These are phyloP conservation scores for Lentinula edodes DNA, from an alignment of 768 basidiomycete genomes.

Conservation along the genomic window DNA sequence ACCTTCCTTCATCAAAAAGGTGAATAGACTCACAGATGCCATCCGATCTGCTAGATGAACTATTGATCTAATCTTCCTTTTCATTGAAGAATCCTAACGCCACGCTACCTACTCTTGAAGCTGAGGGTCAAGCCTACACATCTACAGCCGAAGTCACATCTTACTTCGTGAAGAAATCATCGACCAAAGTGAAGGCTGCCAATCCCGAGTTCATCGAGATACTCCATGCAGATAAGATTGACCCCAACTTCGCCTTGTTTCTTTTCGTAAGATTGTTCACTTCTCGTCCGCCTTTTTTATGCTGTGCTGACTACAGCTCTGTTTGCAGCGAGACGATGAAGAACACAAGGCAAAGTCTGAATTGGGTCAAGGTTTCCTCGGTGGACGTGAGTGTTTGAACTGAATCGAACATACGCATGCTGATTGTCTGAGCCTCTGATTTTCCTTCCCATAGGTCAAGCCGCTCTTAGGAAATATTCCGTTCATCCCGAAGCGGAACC, in stretches of 20 bases:
- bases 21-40: constrained; percentile 6
- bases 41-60: background rate
- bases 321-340: background rate
- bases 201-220: constrained; percentile 22
- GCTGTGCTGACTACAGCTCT: background rate
- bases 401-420: background rate
- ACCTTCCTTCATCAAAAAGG: constrained; percentile 40
- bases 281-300: background rate
- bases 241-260: constrained; percentile 48
- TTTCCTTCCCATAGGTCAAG: constrained; percentile 30
- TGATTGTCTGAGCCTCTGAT: background rate
- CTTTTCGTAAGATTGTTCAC: constrained; percentile 26
- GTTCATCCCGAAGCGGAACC: constrained; percentile 24
- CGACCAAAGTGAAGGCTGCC: constrained; percentile 27
- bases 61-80: background rate
- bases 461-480: constrained; percentile 31
- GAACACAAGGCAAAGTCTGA: background rate
- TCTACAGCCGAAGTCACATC: constrained; percentile 34
- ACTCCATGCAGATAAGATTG: constrained; percentile 39
- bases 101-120: constrained; percentile 37
- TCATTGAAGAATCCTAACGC: constrained; percentile 34
- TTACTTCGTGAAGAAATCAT: constrained; percentile 34
- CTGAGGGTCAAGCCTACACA: constrained; percentile 28
- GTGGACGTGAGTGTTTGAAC: constrained; percentile 29
- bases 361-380: constrained; percentile 28